Conservation (phyloP, 345 rosid species). For the Passiflora organensis region DNA sequence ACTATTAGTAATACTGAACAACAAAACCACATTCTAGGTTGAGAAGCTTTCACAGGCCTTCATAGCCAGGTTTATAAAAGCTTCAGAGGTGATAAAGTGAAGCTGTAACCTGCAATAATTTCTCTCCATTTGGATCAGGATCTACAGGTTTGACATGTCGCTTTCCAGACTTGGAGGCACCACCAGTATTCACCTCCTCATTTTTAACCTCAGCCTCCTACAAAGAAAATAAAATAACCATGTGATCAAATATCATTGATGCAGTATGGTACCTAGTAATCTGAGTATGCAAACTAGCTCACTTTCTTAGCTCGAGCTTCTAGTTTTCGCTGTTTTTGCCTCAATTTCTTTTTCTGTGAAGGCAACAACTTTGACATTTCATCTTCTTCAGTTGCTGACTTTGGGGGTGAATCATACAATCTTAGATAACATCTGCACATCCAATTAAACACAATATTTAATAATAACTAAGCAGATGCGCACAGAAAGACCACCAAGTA, state of each 20-base stretch:
- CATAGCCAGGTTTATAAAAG: not conserved
- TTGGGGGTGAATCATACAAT: slow-evolving; percentile 78
- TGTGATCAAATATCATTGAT: too few species aligned
- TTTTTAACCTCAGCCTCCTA: slow-evolving; percentile 91
- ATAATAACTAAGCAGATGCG: not conserved
- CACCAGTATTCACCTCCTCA: slow-evolving; percentile 67
- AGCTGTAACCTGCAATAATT: slow-evolving; percentile 72
- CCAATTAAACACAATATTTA: slow-evolving; percentile 7
- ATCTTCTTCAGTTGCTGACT: slow-evolving; percentile 69
- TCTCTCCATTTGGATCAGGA: slow-evolving; percentile 92
- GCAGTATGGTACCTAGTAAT: too few species aligned
- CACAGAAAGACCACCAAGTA: too few species aligned
- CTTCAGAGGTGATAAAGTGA: not conserved
- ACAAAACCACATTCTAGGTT: too few species aligned
- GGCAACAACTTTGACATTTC: slow-evolving; percentile 73
- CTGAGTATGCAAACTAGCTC: slow-evolving; percentile 13
- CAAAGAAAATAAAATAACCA: slow-evolving; percentile 9
- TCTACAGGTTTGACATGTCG: slow-evolving; percentile 83
- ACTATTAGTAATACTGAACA: not conserved
- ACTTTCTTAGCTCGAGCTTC: slow-evolving; percentile 98
- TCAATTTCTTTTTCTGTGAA: slow-evolving; percentile 88
- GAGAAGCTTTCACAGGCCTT: not conserved
- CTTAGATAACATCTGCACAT: slow-evolving; percentile 76
- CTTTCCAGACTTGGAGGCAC: slow-evolving; percentile 81
- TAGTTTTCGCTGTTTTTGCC: slow-evolving; percentile 86